These are phyloP conservation scores for Lecanicillium sp. DNA, from an alignment of 2,329 filamentous ascomycete species.

Conservation along the genomic window DNA sequence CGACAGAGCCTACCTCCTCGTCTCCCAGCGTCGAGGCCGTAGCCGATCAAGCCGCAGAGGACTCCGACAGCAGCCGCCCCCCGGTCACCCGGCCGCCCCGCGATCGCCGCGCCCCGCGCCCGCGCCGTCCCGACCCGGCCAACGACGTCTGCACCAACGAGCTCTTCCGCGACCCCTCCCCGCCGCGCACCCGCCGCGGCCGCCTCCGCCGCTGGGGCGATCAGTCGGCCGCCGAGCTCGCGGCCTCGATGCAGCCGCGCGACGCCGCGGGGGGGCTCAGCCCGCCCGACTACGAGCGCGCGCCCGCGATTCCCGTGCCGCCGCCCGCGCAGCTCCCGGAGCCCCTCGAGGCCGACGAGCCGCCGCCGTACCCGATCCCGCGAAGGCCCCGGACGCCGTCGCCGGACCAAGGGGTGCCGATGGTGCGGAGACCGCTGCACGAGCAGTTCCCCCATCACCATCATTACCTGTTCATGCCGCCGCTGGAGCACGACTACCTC, in stretches of 20 bases:
- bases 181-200: neutral
- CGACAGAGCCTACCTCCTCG: no score
- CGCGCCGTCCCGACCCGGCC: neutral
- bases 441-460: neutral
- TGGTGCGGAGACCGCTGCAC: neutral
- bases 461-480: slow-evolving; percentile 4
- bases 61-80: no score
- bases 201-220: slow-evolving; percentile 7
- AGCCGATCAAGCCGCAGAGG: no score
- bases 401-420: neutral
- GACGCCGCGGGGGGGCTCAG: neutral
- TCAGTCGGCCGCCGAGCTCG: neutral
- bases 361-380: slow-evolving; percentile 4
- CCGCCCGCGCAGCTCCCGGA: slow-evolving; percentile 3
- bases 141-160: neutral
- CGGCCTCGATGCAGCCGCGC: no score
- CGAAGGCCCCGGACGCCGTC: no score
- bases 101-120: neutral
- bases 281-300: slow-evolving; percentile 3
- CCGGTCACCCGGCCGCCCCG: no score
- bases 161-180: neutral
- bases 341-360: neutral
- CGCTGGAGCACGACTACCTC: neutral
- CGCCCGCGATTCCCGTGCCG: neutral
- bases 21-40: no score